Percentiles rank a stretch among this genome's conserved stretches.
Conservation (phyloP, 2,329 filamentous ascomycete genomes). For the Aulographum hederae region DNA sequence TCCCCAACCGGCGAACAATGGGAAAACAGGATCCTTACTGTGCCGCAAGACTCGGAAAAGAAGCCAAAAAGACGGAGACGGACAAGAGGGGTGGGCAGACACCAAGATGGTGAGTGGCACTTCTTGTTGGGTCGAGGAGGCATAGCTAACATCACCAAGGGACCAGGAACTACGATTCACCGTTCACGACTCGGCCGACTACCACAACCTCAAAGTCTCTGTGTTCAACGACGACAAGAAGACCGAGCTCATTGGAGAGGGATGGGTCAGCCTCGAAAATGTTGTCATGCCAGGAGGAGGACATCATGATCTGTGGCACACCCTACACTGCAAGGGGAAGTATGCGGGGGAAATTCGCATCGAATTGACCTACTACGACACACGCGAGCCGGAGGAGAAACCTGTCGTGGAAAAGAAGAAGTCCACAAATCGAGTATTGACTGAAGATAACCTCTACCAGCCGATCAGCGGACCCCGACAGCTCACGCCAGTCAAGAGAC, state of each 20-base stretch:
- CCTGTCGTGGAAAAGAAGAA: constrained; percentile 31
- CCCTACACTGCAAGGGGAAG: constrained; percentile 71
- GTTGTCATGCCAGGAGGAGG: constrained; percentile 76
- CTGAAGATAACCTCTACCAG: constrained; percentile 12
- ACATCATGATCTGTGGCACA: constrained; percentile 89
- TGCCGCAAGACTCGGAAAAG: constrained; percentile 81
- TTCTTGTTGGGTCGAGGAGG: background rate
- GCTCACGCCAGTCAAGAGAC: constrained; percentile 53
- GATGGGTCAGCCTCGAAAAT: constrained; percentile 67
- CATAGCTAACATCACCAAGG: constrained; percentile 34
- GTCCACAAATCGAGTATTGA: constrained; percentile 4
- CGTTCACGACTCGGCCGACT: constrained; percentile 91
- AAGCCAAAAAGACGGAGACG: constrained; percentile 91
- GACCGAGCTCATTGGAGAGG: constrained; percentile 89
- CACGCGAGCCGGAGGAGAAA: constrained; percentile 64
- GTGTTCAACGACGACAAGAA: constrained; percentile 98
- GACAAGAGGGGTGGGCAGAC: constrained; percentile 91
- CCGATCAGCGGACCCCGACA: constrained; percentile 30
- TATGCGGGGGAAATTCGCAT: constrained; percentile 91
- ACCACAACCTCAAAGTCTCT: constrained; percentile 86
- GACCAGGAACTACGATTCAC: constrained; percentile 93
- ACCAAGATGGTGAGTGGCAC: constrained; percentile 60
- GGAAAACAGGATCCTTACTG: constrained; percentile 98
- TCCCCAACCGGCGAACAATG: constrained; percentile 92
- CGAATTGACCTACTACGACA: constrained; percentile 93